Evolutionary conservation across 1,284 basidiomycete species (phyloP), one percentile per base, ranked within the genome.

Genomic region (Rhodotorula glutinis): DNA sequence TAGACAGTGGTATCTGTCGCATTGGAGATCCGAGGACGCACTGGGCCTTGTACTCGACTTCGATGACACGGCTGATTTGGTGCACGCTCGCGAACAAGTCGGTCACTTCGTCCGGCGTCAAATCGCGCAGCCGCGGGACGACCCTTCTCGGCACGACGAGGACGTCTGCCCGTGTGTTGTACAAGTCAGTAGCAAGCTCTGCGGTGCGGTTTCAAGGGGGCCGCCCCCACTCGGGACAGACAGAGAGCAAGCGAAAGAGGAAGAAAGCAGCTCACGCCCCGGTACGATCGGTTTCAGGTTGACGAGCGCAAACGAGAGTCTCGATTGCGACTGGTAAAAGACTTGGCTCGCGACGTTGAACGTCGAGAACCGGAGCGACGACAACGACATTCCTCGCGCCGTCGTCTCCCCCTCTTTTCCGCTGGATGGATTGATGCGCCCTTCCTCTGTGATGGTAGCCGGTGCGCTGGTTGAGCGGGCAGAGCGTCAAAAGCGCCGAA

Each of bases 261-360:
- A n/a, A n/a, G n/a, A n/a, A n/a, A n/a, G n/a, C n/a, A 57, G 25
- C 33, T 80, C 78, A 94, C 92, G 92, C 53, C 92, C 92, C 29
- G 91, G 91, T 16, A 95, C 86, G 70, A 96, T 86, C 2, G 93
- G 92, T 76, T 92, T 95, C 70, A 95, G 84, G 78, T 96, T 96
- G 55, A 95, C 92, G 72, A 95, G 88, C 7, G 89, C 92, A 76
- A 86, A 88, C 0, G 88, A 86, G 19, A 88, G 81, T 0, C 43
- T 23, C 1, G 86, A 85, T 47, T 85, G 83, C 1, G 86, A 85
- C 51, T 85, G 83, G 76, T 88, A 89, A 80, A 96, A 95, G 0
- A 85, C 87, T 77, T 76, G 74, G 51, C 70, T 68, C 14, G 71
- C 62, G 41, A 76, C 72, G 17, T 62, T 63, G 67, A 75, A 75